Base-by-base conservation (phyloP, 768 basidiomycete genomes). In the Xerocomus spinulosus region DNA sequence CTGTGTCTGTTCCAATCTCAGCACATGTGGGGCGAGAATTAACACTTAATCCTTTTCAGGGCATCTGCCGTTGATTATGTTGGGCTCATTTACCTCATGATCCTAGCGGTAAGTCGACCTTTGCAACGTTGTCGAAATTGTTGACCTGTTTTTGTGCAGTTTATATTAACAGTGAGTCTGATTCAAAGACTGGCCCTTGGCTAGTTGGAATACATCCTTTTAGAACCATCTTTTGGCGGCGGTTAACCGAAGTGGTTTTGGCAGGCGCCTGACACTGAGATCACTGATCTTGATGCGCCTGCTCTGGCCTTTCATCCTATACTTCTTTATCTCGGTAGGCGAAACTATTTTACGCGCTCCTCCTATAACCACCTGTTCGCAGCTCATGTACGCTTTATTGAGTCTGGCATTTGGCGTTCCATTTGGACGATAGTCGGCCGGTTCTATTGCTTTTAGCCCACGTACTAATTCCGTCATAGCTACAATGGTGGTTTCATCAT, bases 381-480 rank as follows among this genome's bases (percentile, higher is more conserved):
- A 82, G 77, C 64, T 80, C 15, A 73, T 81, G 56, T 83, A 80
- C 58, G 70, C 79, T n/a, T 64, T 84, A 12, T 56, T 85, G 17
- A 81, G 74, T 56, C 54, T 77, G 29, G 83, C 80, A 0, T 85
- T 85, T 63, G 74, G 78, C 20, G 68, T 82, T 1, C 75, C 81
- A 20, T 77, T 85, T 51, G 63, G 57, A 9, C 70, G 77, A 46
- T 72, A 62, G 73, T 80, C 29, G 26, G 74, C 64, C 30, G 18
- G 9, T 24, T 20, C 44, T 12, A 12, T 36, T 33, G 9, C 29
- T 10, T 28, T 28, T 33, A 25, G 21, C 10, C 12, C 26, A 17
- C 4, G n/a, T 26, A 34, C 42, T 42, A 6, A 57, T 17, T 30
- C 13, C 26, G 24, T 5, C 6, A 17, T 42, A 72, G 76, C 46